Base-by-base conservation (phyloP, 2,329 filamentous ascomycete species). In the Aspergillus oerlinghausenensis region DNA sequence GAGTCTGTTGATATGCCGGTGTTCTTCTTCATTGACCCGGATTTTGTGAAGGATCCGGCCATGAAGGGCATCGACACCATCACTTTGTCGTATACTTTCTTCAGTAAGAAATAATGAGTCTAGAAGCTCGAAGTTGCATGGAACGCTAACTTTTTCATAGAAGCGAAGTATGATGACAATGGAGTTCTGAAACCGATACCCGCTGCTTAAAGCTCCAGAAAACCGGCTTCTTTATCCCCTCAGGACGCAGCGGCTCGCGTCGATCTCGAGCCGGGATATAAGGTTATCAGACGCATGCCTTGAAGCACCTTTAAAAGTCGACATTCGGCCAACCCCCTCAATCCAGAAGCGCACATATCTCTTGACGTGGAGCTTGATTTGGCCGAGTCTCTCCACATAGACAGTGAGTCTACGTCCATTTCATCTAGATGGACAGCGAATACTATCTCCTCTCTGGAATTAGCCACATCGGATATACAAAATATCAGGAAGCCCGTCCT, bases 1-100 rank as follows among this genome's bases (percentile, higher is more conserved):
- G 95, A 99, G 81, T 94, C 92, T 48, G 94, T 99, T 54, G 94
- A 99, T 74, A 99, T 99, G 95, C 95, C 94, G 0, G 95, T 99
- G 0, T 99, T 99, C 76, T 99, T 99, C 77, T 99, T 97, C 75
- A 89, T 99, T 63, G 94, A 99, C 70, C 94, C 94, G 0, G 94
- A 97, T 70, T 88, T 99, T 77, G 82, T 93, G 57, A 92, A 89
- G 65, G 94, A 99, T 74, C 79, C 93, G 52, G 92, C 89, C 62
- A 97, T 97, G 93, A 90, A 84, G 75, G 89, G 89, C 0, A 90
- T 99, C 60, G 91, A 97, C 77, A 96, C 92, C 1, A 92, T 99
- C 55, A 99, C 94, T 35, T 75, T 99, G 69, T 96, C 88, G 65
- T 99, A 99, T 77, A 99, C 94, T 0, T 99, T 99, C 73, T 99